Evolutionary conservation across 345 rosid species (phyloP).

Genomic region (Hirschfeldia incana): DNA sequence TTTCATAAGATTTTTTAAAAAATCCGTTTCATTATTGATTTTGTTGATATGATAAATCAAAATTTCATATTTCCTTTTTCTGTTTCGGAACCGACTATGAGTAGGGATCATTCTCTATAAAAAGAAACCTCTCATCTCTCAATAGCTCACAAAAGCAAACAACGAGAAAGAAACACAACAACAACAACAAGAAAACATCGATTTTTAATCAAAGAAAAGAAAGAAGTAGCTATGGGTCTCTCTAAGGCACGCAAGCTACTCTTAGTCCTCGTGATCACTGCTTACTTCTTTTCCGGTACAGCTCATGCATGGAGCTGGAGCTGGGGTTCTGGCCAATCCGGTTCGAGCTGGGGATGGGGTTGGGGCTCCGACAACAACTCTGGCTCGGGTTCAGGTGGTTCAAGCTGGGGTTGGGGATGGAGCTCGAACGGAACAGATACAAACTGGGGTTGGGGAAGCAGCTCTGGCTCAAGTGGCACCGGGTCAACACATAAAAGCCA

Average conservation of each 20-base stretch:
- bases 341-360: not conserved
- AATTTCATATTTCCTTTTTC: not conserved
- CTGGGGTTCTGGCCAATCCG: constrained; percentile 9
- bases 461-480: not conserved
- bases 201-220: not conserved
- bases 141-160: not conserved
- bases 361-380: constrained; percentile 12
- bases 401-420: constrained; percentile 15
- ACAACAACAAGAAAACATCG: not conserved
- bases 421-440: constrained; percentile 14
- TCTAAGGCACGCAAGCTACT: not conserved
- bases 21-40: not conserved
- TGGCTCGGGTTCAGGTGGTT: constrained; percentile 5
- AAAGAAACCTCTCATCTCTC: not conserved
- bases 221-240: constrained; percentile 3
- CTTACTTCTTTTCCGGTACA: not conserved
- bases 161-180: too few species aligned
- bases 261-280: not conserved
- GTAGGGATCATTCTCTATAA: not conserved
- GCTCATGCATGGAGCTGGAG: constrained; percentile 26
- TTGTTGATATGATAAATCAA: not conserved
- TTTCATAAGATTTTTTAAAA: too few species aligned
- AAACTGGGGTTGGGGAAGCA: constrained; percentile 22
- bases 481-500: constrained; percentile 1
- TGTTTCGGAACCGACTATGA: not conserved